Base-by-base conservation (phyloP, 495 filamentous ascomycete genomes). In the Hyaloscypha variabilis region DNA sequence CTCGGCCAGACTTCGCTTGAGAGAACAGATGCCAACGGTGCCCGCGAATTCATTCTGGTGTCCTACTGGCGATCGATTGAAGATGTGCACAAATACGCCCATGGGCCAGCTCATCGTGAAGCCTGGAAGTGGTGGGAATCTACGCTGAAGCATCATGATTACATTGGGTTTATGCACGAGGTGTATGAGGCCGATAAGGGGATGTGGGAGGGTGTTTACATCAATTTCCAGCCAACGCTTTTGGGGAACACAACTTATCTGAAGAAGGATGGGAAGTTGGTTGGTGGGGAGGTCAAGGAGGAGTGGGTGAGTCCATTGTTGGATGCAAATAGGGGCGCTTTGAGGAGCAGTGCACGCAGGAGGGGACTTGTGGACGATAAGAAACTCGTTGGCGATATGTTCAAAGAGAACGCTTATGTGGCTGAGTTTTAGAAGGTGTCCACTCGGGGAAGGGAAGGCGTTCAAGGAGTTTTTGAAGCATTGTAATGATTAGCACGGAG, bases 121-220 rank as follows among this genome's bases (percentile, higher is more conserved):
- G 65, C 65, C 8, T 67, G 65, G 65, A 36, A 50, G 21, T 67
- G 65, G 65, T 67, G 65, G 65, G 65, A 67, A 14, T 34, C 25
- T 39, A 63, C 65, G 3, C 42, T 67, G 23, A 54, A 53, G 21
- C 24, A 36, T 10, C 65, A 67, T 46, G 58, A 67, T 21, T 56
- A 67, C 42, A 67, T 67, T 29, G 65, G 65, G n/a, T 63, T 67
- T 26, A 63, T 63, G 60, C 65, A 67, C 46, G 65, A 67, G 39
- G 65, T 67, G 17, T 67, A 50, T 46, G 65, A 67, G 24, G 59
- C 65, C 2, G 46, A 53, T n/a, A 36, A 34, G 28, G 65, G 65
- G 2, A 67, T 59, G 60, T 67, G 60, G 53, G 65, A 67, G 49
- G 39, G 53, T 11, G 60, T 67, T 24, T 67, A 67, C 28, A 59